Base-by-base conservation (phyloP, 2,329 filamentous ascomycete genomes). In the Dactylellina drechsleri region DNA sequence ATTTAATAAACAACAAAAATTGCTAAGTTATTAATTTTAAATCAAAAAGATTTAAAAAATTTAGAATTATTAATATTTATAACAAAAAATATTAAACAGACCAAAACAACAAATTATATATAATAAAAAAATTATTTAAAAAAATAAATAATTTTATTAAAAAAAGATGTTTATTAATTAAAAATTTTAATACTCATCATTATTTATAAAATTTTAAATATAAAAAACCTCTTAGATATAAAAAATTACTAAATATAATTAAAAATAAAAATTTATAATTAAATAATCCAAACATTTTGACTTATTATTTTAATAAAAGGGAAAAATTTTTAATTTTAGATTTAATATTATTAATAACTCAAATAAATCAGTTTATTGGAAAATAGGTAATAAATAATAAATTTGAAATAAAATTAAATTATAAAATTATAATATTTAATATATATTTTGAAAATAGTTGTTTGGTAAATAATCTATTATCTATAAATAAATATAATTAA, bases 101-200 rank as follows among this genome's bases (percentile, higher is more conserved):
- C 20, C 23, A 12, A 26, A 47, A 49, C 50, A 31, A 15, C 10
- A 18, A 36, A 49, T 8, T 49, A 23, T 49, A 59, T 41, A 8
- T 64, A 64, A 45, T 7, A 62, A 60, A 68, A 41, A 16, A 45
- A 47, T 23, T 64, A 68, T 47, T 12, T 62, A 68, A 15, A 23
- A 61, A 26, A 49, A 8, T 12, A n/a, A 47, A 41, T 49, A 68
- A 68, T 60, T 28, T 36, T 13, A 43, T 45, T 23, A 64, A 47
- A 45, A 64, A 64, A 12, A 49, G 45, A 64, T 50, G 7, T 16
- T 50, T 68, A 61, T 45, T 10, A 26, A 41, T n/a, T 28, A 28
- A 61, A 8, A 50, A 59, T 20, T 68, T 31, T n/a, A n/a, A n/a
- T n/a, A n/a, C n/a, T n/a, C n/a, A n/a, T n/a, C n/a, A n/a, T n/a